Base-by-base conservation (phyloP, 805 yeast genomes). In the Tetrapisispora arboricola region DNA sequence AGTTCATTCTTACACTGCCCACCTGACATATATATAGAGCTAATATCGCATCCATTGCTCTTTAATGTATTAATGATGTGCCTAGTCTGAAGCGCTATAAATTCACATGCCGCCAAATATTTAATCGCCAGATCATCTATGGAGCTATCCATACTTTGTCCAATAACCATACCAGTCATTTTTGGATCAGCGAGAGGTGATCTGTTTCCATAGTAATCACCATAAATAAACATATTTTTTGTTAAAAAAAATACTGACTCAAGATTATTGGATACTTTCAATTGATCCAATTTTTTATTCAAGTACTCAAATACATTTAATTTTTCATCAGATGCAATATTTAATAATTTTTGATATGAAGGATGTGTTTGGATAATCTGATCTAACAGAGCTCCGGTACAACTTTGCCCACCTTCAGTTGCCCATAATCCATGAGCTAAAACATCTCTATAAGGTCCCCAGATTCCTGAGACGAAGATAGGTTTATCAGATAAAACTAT, bases 381-480 rank as follows among this genome's bases (percentile, higher is more conserved):
- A 2, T 92, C 90, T 48, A 92, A 71, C 30, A 92, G 72, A 24
- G 94, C 96, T 51, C 98, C 98, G 2, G 98, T 92, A 58, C 95
- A 84, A 13, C 94, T 81, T 63, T 92, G 98, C n/a, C 98, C 98
- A 57, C 98, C 98, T 65, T 92, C 98, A 12, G 97, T 95, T 48
- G 88, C 71, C 97, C 97, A 92, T 55, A 70, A 80, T 6, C 79
- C 86, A 22, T 83, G 81, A n/a, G 94, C 83, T 68, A 90, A 72
- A 5, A 85, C 95, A 61, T 88, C 95, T 54, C 87, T 73, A 64
- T 92, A 92, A 2, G 98, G 98, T 12, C 98, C 98, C 98, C 98
- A 92, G 26, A 92, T 96, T 45, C 98, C 98, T 33, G 85, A 77
- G 9, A 90, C 97, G 59, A 90, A 88, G 33, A 86, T 76, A 0